Evolutionary conservation across 768 basidiomycete species (phyloP).

Genomic region (Hebeloma cylindrosporum): DNA sequence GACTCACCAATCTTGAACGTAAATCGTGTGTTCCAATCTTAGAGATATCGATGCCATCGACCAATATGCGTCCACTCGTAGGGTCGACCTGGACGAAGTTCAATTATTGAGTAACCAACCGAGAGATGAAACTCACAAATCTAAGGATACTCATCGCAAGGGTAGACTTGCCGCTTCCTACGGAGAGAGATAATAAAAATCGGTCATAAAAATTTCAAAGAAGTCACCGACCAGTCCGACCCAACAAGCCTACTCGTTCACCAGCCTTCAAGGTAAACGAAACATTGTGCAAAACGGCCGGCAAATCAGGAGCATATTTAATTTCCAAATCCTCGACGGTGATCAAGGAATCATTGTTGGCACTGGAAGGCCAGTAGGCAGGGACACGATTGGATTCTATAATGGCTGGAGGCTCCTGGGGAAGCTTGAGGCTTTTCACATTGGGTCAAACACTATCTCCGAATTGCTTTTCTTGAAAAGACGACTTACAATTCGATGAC

Average conservation of each 20-base stretch:
- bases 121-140: slow-evolving; percentile 54
- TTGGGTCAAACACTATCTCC: too few species aligned
- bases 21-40: slow-evolving; percentile 83
- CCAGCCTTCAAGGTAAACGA: slow-evolving; percentile 72
- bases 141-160: slow-evolving; percentile 84
- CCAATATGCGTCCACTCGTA: slow-evolving; percentile 66
- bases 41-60: slow-evolving; percentile 88
- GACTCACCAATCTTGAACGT: slow-evolving; percentile 66
- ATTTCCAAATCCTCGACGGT: slow-evolving; percentile 73
- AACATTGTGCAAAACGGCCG: slow-evolving; percentile 72
- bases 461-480: too few species aligned
- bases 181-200: slow-evolving; percentile 30
- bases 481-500: slow-evolving; percentile 73
- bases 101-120: neutral
- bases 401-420: slow-evolving; percentile 79
- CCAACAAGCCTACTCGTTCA: slow-evolving; percentile 81
- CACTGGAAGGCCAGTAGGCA: slow-evolving; percentile 89
- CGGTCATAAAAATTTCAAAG: neutral
- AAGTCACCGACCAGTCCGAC: slow-evolving; percentile 57
- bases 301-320: slow-evolving; percentile 84
- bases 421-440: slow-evolving; percentile 58
- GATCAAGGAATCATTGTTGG: slow-evolving; percentile 57
- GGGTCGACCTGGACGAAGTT: slow-evolving; percentile 61
- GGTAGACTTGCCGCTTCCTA: slow-evolving; percentile 79
- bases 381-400: slow-evolving; percentile 77